Base-by-base conservation (phyloP, 2,329 filamentous ascomycete species). In the Ceratocystis ficicola region DNA sequence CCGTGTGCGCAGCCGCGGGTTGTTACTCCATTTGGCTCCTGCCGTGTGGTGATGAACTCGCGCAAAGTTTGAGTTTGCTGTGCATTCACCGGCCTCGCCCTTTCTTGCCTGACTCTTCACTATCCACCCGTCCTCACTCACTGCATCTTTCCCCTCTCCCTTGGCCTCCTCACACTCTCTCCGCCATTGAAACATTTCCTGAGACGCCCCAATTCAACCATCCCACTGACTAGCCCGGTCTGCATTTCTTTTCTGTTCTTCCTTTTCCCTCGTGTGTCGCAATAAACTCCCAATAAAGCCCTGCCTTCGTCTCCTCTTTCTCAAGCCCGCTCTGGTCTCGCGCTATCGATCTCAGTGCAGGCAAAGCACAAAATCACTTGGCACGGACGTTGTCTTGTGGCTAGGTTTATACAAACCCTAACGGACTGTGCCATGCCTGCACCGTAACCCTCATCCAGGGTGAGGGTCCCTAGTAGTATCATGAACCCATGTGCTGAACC, bases 241-340 rank as follows among this genome's bases (percentile, higher is more conserved):
- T n/a, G 6, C 46, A 5, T 22, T n/a, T 22, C 44, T n/a, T 25
- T 22, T 20, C n/a, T 22, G 20, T 5, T 41, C 10, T 41, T 41
- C 36, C 36, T 3, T 41, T 41, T 12, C 36, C 10, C 10, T 36
- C 10, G 1, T 41, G 5, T 12, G 12, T 41, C 36, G 10, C 36
- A 41, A 50, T 50, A 50, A 50, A 50, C 46, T 3, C 17, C 48
- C 17, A 25, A n/a, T 28, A 52, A 28, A 52, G 10, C 48, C 8
- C 48, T 22, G 8, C 12, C 48, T 25, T 22, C 10, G 30, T 32
- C 22, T 59, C 36, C 36, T 41, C 36, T 41, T 41, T 15, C 36
- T 41, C 36, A 41, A 41, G 55, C 28, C 28, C 55, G 28, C 55
- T 59, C 55, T 59, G 55, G n/a, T 59, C 55, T n/a, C 55, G 28